Evolutionary conservation across 2,329 filamentous ascomycete genomes (phyloP).

Genomic region (Colletotrichum chlorophyti): DNA sequence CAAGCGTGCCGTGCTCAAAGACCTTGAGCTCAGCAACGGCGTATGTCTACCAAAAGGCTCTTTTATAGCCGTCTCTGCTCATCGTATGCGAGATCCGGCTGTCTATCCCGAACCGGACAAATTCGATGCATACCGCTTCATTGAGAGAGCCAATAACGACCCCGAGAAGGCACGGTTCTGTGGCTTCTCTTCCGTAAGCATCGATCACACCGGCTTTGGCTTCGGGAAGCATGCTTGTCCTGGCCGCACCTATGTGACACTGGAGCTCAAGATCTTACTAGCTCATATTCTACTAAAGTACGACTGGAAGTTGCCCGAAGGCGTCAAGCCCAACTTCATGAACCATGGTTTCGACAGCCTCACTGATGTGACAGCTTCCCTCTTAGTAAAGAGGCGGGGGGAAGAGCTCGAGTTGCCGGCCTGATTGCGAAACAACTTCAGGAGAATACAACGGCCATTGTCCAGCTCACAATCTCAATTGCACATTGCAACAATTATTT

Average conservation of each 20-base stretch:
- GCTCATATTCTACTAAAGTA: slow-evolving; percentile 2
- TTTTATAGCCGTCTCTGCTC: neutral
- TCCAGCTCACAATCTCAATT: no score
- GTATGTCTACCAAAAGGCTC: neutral
- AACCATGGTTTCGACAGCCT: neutral
- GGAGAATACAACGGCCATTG: neutral
- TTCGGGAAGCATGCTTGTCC: slow-evolving; percentile 6
- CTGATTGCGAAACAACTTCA: neutral
- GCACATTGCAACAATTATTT: no score
- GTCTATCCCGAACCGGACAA: neutral
- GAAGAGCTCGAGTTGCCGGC: slow-evolving; percentile 1
- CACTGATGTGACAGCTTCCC: neutral
- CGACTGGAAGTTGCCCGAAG: neutral
- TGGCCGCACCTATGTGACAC: slow-evolving; percentile 6
- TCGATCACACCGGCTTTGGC: slow-evolving; percentile 7
- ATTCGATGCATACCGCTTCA: slow-evolving; percentile 8
- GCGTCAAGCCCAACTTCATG: neutral
- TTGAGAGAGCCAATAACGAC: neutral
- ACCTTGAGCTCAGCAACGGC: neutral
- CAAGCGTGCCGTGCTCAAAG: neutral
- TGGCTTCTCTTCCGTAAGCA: neutral
- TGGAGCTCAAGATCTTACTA: slow-evolving; percentile 1
- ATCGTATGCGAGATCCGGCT: slow-evolving; percentile 4
- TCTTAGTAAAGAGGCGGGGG: neutral
- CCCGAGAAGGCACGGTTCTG: neutral